Conservation (phyloP, 495 filamentous ascomycete genomes). For the Talaromyces ruber region DNA sequence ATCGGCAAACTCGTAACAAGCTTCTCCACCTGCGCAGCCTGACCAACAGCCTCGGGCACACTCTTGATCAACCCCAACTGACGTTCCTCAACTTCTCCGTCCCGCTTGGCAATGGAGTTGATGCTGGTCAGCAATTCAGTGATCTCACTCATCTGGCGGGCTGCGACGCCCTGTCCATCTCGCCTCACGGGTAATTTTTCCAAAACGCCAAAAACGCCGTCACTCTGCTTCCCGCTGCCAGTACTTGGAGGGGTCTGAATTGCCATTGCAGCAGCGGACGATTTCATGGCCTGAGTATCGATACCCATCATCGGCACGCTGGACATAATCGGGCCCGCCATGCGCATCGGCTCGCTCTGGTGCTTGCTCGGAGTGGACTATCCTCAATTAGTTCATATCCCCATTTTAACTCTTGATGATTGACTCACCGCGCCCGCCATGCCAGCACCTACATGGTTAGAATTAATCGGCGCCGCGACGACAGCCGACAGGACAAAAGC, state of each 20-base stretch:
- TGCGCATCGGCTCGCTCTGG: neutral
- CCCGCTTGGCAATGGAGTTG: neutral
- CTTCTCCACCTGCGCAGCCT: neutral
- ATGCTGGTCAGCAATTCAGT: neutral
- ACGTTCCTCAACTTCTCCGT: neutral
- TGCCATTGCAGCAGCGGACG: neutral
- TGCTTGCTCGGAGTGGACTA: neutral
- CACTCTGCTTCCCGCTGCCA: neutral
- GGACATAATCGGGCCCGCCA: neutral
- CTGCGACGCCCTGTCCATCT: neutral
- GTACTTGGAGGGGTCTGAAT: neutral
- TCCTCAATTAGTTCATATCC: neutral
- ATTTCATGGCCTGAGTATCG: slow-evolving; percentile 2
- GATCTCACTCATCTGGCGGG: neutral
- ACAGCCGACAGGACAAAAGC: slow-evolving; percentile 1
- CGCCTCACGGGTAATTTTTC: neutral
- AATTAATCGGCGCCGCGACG: neutral
- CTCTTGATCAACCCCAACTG: neutral
- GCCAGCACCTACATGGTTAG: neutral
- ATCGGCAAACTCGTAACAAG: neutral
- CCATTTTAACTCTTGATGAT: too few relatives aligned
- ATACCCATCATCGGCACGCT: neutral
- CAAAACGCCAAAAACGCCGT: neutral
- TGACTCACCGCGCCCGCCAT: neutral
- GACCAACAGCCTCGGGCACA: neutral